A percentile compares a stretch with the other conserved stretches of the same genome.
Conservation (phyloP, 208 protist species). For the Acanthamoeba lugdunensis region DNA sequence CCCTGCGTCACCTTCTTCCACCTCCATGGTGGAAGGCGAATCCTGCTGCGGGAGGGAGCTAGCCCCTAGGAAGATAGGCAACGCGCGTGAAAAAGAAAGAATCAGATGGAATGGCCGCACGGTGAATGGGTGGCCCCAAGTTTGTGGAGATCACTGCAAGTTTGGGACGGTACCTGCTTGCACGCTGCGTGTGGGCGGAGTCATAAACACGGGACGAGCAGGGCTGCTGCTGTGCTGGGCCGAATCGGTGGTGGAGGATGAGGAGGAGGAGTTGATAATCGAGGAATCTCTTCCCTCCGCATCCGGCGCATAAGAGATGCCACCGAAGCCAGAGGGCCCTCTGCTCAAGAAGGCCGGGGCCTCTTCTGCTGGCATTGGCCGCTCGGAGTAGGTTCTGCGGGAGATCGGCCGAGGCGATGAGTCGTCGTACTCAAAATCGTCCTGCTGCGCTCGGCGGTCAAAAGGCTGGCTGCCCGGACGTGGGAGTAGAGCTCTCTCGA, state of each 20-base stretch:
- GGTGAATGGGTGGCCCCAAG: background rate
- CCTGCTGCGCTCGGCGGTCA: background rate
- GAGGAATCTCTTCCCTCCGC: background rate
- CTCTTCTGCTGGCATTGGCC: background rate
- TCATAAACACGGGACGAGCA: slow-evolving; percentile 30
- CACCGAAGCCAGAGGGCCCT: background rate
- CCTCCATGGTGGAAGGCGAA: slow-evolving; percentile 28
- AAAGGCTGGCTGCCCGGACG: background rate
- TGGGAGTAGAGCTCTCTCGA: background rate
- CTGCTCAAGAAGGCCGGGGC: background rate
- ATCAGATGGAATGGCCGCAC: too few species aligned
- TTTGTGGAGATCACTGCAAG: background rate
- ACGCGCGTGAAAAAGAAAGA: too few species aligned
- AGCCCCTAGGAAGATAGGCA: too few species aligned
- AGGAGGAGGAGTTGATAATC: background rate
- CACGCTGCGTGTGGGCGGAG: background rate
- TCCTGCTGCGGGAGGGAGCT: background rate
- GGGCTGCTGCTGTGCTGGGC: background rate
- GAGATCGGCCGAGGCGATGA: background rate
- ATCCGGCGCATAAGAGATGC: background rate
- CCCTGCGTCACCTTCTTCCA: background rate
- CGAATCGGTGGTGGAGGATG: background rate
- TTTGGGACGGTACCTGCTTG: background rate
- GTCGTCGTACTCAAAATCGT: background rate
- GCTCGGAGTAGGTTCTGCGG: background rate